phyloP scores from a whole-genome alignment of 2,329 filamentous ascomycete species.

The Xylariales sp. region DNA sequence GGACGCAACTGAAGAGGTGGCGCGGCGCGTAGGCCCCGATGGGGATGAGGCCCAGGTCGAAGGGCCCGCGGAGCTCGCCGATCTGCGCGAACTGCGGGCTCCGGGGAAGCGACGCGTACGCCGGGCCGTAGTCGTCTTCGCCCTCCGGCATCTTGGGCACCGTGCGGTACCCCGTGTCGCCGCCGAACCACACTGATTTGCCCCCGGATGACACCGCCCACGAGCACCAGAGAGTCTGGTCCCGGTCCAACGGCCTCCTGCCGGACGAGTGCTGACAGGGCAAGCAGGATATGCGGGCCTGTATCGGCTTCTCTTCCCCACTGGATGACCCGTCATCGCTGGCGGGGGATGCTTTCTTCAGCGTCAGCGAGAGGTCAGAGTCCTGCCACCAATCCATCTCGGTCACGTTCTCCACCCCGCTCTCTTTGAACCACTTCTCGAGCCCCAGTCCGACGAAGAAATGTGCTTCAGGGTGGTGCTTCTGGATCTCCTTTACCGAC shows the following conservation, averaged over 20 bases:
- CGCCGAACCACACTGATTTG: constrained; percentile 81
- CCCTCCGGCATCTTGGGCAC: constrained; percentile 61
- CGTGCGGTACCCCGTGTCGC: constrained; percentile 85
- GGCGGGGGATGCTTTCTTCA: constrained; percentile 14
- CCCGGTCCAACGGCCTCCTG: constrained; percentile 63
- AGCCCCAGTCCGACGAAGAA: constrained; percentile 87
- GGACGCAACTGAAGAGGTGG: constrained; percentile 71
- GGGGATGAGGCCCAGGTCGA: constrained; percentile 87
- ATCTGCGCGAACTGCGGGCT: constrained; percentile 87
- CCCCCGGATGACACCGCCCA: constrained; percentile 74
- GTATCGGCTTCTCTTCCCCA: constrained; percentile 43
- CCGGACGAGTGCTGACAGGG: constrained; percentile 82
- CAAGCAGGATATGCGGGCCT: constrained; percentile 69
- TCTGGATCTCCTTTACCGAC: constrained; percentile 66
- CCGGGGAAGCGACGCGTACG: constrained; percentile 61
- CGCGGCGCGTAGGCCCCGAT: constrained; percentile 85
- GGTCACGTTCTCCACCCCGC: constrained; percentile 71
- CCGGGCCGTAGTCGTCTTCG: constrained; percentile 66
- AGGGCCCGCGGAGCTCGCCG: constrained; percentile 73
- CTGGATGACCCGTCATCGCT: constrained; percentile 23
- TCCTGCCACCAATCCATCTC: constrained; percentile 97
- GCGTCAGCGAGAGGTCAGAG: constrained; percentile 60
- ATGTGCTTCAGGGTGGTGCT: constrained; percentile 70
- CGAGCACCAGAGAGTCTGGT: constrained; percentile 79
- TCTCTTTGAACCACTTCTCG: constrained; percentile 72